Base-by-base conservation (phyloP, 345 rosid genomes). In the Lumnitzera littorea region DNA sequence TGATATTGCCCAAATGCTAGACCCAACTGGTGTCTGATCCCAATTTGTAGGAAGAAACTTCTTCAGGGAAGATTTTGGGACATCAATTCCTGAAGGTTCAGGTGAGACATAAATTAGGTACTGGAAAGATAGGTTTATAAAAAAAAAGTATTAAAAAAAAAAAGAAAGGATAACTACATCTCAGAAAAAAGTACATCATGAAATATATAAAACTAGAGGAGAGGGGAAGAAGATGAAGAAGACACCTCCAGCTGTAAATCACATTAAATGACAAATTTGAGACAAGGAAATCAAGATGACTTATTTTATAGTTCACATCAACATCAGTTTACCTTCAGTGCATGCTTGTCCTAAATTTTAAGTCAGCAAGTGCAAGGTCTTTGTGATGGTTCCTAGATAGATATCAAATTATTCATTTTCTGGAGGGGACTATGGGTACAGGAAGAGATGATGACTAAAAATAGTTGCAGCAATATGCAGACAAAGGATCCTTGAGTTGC, bases 11-110 rank as follows among this genome's bases (percentile, higher is more conserved):
- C 78, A 87, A 62, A 92, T 72, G n/a, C 69, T 78, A 67, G 99
- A 82, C 11, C 97, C 99, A 60, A 86, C 97, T 74, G 84, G 62
- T 3, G 91, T 86, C 58, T 80, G 81, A 69, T 78, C 86, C 95
- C 95, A 87, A 51, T 60, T 29, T 62, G 85, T 78, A 60, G 87
- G 76, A 43, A 68, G 63, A 71, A 80, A 88, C 64, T 77, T 81
- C 83, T 77, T 94, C 70, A 94, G 67, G 48, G 84, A 84, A 54
- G 94, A 85, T 63, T 82, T n/a, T 4, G 88, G 81, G 63, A 84
- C 86, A 83, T 87, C 87, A 36, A 86, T 53, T 53, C 99, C 99
- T 88, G 84, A 69, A 57, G 59, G 53, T 31, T 29, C 53, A 48
- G 12, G 43, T 36, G 11, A 7, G 7, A 36, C 43, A 36, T 6